phyloP scores from a whole-genome alignment of 2,329 filamentous ascomycete genomes.

The Penicillium italicum region DNA sequence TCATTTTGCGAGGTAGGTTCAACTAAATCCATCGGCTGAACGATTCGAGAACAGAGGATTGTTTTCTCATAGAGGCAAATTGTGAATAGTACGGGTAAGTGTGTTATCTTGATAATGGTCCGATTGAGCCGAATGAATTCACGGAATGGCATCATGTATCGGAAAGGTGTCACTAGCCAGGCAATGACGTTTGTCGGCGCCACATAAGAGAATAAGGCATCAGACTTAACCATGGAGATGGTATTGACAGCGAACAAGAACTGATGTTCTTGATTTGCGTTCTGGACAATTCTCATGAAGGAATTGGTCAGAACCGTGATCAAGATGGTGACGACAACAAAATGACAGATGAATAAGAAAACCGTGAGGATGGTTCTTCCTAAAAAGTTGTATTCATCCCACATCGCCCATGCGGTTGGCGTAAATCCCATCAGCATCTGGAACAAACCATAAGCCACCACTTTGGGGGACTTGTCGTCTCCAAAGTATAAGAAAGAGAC shows the following conservation, averaged over 20 bases:
- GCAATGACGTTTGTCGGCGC: constrained; percentile 88
- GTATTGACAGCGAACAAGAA: constrained; percentile 96
- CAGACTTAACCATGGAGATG: constrained; percentile 98
- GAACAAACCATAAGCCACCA: constrained; percentile 85
- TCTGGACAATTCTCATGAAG: constrained; percentile 91
- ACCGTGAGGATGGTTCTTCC: constrained; percentile 72
- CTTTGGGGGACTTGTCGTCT: constrained; percentile 64
- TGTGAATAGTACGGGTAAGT: constrained; percentile 79
- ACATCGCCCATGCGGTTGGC: constrained; percentile 86
- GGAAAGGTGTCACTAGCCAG: constrained; percentile 79
- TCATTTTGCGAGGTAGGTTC: constrained; percentile 60
- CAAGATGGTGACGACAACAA: constrained; percentile 87
- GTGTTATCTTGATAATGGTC: constrained; percentile 85
- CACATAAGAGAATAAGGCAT: constrained; percentile 89
- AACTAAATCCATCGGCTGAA: constrained; percentile 81
- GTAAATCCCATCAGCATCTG: constrained; percentile 96
- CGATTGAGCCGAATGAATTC: constrained; percentile 83
- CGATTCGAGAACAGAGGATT: constrained; percentile 69
- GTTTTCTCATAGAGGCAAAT: constrained; percentile 86
- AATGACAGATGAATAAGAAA: constrained; percentile 93
- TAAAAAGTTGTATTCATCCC: constrained; percentile 75
- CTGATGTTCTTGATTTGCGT: constrained; percentile 86
- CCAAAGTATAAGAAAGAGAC: constrained; percentile 84
- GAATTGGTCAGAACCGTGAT: constrained; percentile 96
- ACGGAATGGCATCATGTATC: constrained; percentile 74